Evolutionary conservation across 169 alveolate genomes (phyloP).

Genomic region (Plasmodium malariae): DNA sequence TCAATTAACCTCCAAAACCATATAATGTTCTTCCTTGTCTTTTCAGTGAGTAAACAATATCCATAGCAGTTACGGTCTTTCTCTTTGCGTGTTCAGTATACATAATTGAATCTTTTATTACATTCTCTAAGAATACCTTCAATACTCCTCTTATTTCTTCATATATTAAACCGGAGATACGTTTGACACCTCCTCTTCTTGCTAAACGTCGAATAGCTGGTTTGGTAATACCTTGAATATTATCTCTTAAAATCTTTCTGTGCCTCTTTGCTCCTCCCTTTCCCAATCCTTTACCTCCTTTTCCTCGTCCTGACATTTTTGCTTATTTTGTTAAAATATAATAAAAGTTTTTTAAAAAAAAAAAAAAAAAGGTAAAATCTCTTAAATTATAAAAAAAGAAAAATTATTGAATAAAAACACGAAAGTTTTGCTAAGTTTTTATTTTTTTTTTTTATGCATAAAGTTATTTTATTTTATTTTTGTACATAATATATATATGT

Average conservation of each 20-base stretch:
- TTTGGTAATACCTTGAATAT: conserved; percentile 99
- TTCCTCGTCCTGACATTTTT: conserved; percentile 97
- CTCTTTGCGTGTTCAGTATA: conserved; percentile 99
- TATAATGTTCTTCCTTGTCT: conserved; percentile 99
- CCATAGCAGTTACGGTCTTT: conserved; percentile 99
- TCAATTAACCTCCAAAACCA: conserved; percentile 99
- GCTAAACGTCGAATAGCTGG: conserved; percentile 99
- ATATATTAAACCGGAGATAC: conserved; percentile 98
- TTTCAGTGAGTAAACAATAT: conserved; percentile 99
- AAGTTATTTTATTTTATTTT: neutral
- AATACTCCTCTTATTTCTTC: conserved; percentile 99
- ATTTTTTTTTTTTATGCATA: too few species aligned
- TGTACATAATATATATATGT: conserved; percentile 13
- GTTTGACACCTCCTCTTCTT: conserved; percentile 99
- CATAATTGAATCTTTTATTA: conserved; percentile 99
- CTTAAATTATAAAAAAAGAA: neutral
- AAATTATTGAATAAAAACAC: conserved; percentile 5
- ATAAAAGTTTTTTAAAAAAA: conserved; percentile 32
- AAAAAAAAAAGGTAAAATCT: conserved; percentile 33
- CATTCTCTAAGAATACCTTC: conserved; percentile 98
- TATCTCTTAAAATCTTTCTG: conserved; percentile 96
- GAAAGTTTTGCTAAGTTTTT: neutral
- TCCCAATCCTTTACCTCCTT: conserved; percentile 99
- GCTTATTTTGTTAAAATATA: conserved; percentile 71
- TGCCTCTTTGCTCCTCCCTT: conserved; percentile 99